Conservation (phyloP, 2,329 filamentous ascomycete genomes). For the Phoma sp. region DNA sequence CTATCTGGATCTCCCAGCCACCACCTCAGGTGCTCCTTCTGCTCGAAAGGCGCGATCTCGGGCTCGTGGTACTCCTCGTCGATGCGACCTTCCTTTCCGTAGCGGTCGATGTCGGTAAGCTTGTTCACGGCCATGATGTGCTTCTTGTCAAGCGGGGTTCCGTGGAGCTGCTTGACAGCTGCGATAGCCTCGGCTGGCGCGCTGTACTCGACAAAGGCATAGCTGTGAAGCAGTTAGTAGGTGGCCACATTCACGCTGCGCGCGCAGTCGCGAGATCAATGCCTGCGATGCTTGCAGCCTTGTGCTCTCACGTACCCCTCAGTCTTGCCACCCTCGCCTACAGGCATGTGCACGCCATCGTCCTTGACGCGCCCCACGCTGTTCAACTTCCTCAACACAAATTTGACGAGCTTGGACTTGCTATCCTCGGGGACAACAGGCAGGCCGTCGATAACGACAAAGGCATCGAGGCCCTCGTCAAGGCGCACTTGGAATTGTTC, state of each 20-base stretch:
- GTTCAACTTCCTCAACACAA: slow-evolving; percentile 91
- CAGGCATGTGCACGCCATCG: slow-evolving; percentile 90
- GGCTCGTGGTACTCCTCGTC: slow-evolving; percentile 89
- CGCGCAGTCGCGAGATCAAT: slow-evolving; percentile 5
- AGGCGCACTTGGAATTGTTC: slow-evolving; percentile 96
- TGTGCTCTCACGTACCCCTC: slow-evolving; percentile 69
- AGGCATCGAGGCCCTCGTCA: slow-evolving; percentile 94
- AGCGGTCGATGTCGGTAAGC: slow-evolving; percentile 96
- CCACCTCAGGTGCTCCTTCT: slow-evolving; percentile 93
- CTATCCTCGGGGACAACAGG: slow-evolving; percentile 88
- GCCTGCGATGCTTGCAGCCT: slow-evolving; percentile 5
- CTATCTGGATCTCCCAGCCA: slow-evolving; percentile 90
- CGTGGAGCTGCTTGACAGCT: slow-evolving; percentile 87
- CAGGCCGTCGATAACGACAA: slow-evolving; percentile 94
- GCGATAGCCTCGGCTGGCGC: slow-evolving; percentile 87
- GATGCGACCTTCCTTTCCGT: slow-evolving; percentile 89
- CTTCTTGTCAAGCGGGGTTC: slow-evolving; percentile 90
- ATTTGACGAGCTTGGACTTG: slow-evolving; percentile 94
- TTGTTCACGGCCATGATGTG: slow-evolving; percentile 97
- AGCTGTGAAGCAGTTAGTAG: slow-evolving; percentile 61
- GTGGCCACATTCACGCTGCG: background rate
- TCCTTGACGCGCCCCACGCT: slow-evolving; percentile 83
- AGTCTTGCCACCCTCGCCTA: slow-evolving; percentile 85
- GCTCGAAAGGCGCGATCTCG: slow-evolving; percentile 80
- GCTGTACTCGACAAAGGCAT: slow-evolving; percentile 96